Percentiles rank a stretch among this genome's conserved stretches.
phyloP scores from a whole-genome alignment of 345 rosid species.

The Eucalyptus camaldulensis region DNA sequence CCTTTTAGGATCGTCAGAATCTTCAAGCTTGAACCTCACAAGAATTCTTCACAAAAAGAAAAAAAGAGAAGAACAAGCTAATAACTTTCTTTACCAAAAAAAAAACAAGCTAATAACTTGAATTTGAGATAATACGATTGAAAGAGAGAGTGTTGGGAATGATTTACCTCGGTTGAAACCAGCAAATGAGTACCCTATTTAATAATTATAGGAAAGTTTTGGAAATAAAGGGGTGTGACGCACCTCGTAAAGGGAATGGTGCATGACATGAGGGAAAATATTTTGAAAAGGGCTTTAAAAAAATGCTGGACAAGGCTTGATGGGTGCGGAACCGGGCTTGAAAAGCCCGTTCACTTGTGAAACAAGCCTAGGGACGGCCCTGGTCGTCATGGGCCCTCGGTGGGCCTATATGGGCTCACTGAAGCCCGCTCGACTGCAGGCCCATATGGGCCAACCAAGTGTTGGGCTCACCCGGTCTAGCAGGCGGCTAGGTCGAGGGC shows the following conservation, averaged over 20 bases:
- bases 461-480: not conserved
- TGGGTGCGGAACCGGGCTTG: not conserved
- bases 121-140: no score
- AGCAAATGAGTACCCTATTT: no score
- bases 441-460: not conserved
- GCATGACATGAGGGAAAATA: accelerated
- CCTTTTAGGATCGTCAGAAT: no score
- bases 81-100: no score
- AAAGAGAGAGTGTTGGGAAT: no score
- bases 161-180: no score
- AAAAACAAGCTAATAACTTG: no score
- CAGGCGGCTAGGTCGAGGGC: accelerated
- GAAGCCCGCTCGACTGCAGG: accelerated
- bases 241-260: not conserved
- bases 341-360: not conserved
- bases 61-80: no score
- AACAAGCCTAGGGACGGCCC: not conserved
- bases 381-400: not conserved
- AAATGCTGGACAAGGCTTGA: not conserved
- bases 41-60: no score
- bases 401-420: not conserved
- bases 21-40: no score
- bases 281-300: not conserved
- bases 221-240: no score
- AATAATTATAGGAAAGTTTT: no score